Conservation (phyloP, 768 basidiomycete species). For the Gloeopeniophorella convolvens region DNA sequence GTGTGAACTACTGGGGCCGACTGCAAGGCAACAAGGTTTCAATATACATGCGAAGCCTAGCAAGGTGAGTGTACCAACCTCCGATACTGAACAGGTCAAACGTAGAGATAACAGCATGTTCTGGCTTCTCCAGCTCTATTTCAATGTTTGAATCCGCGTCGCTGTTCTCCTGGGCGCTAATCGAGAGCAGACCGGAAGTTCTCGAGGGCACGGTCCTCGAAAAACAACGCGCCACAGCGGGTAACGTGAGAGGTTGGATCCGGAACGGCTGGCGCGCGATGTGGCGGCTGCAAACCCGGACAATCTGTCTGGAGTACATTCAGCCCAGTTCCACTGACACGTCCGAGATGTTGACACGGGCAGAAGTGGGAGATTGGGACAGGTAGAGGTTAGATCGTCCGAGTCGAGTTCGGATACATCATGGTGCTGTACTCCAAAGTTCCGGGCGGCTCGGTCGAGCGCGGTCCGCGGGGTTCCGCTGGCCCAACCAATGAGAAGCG, state of each 20-base stretch:
- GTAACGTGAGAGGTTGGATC: background rate
- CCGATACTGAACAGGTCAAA: slow-evolving; percentile 93
- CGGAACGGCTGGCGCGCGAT: background rate
- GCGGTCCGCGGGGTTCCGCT: no score
- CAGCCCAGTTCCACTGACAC: background rate
- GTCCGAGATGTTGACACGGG: background rate
- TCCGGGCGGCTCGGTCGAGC: no score
- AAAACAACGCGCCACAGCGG: background rate
- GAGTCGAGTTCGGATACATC: no score
- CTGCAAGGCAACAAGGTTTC: slow-evolving; percentile 27
- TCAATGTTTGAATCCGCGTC: background rate
- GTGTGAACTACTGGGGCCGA: slow-evolving; percentile 57
- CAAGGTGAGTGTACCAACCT: slow-evolving; percentile 41
- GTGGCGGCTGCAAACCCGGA: background rate
- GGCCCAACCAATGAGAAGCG: no score
- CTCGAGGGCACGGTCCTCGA: background rate
- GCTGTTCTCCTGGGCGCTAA: background rate
- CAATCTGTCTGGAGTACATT: background rate
- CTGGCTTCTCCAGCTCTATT: slow-evolving; percentile 23
- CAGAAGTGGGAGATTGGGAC: no score
- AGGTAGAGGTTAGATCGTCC: no score
- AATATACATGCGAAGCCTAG: no score
- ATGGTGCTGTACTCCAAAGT: no score
- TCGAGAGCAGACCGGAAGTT: background rate
- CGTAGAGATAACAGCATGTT: slow-evolving; percentile 89